Percentiles rank a stretch among this genome's conserved stretches.
Conservation (phyloP, 2,329 filamentous ascomycete species). For the Alternaria metachromatica region DNA sequence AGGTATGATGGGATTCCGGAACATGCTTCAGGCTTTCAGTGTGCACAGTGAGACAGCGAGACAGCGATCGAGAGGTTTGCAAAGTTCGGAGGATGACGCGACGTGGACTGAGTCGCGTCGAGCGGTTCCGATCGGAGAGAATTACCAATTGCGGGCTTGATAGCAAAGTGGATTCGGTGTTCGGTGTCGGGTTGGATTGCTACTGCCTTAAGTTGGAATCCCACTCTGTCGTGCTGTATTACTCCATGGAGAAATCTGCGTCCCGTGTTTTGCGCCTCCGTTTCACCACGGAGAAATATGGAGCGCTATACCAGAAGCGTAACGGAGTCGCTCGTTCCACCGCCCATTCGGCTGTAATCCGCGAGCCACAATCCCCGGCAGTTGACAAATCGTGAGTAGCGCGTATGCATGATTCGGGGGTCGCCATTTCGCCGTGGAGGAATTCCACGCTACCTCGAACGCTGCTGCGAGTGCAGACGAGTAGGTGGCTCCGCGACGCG, state of each 20-base stretch:
- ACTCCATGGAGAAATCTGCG: background rate
- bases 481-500: background rate
- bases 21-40: background rate
- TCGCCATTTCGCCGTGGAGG: background rate
- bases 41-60: background rate
- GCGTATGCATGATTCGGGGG: background rate
- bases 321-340: background rate
- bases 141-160: background rate
- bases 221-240: background rate
- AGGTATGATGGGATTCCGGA: slow-evolving; percentile 47
- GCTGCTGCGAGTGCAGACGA: too few relatives aligned
- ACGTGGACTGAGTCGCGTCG: background rate
- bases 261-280: background rate
- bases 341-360: background rate
- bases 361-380: background rate
- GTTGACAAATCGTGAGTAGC: background rate
- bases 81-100: background rate
- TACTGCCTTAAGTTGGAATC: background rate
- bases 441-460: background rate
- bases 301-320: background rate
- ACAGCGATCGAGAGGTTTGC: background rate
- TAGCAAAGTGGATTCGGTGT: background rate
- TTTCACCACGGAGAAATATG: background rate
- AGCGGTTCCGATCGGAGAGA: background rate
- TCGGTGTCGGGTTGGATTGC: background rate